These are phyloP conservation scores for Sordariomycetes sp. DNA, from an alignment of 2,329 filamentous ascomycete species.

Conservation along the genomic window DNA sequence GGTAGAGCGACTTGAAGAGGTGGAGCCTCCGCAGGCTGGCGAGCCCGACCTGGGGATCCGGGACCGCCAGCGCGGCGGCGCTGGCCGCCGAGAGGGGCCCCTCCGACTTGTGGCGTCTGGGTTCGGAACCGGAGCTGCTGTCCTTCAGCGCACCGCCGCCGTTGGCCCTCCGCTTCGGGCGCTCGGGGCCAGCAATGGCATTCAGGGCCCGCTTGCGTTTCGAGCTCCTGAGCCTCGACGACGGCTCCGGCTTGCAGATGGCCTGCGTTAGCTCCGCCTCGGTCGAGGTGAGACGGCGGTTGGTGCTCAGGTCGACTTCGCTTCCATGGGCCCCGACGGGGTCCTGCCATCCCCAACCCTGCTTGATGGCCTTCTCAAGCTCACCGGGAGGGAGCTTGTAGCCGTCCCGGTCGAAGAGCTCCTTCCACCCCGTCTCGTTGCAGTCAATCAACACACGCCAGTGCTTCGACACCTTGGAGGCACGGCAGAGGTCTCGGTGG, in stretches of 20 bases:
- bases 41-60: constrained; percentile 69
- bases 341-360: constrained; percentile 98
- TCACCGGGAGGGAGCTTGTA: constrained; percentile 70
- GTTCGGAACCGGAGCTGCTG: constrained; percentile 21
- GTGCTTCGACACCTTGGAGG: constrained; percentile 84
- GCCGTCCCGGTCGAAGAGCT: constrained; percentile 73
- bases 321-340: constrained; percentile 61
- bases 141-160: constrained; percentile 28
- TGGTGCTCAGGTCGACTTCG: constrained; percentile 65
- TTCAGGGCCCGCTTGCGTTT: constrained; percentile 43
- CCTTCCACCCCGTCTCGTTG: constrained; percentile 93
- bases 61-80: constrained; percentile 69
- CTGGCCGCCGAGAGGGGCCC: constrained; percentile 79
- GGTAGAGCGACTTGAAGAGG: constrained; percentile 92
- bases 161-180: constrained; percentile 39
- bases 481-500: constrained; percentile 71
- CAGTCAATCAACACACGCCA: constrained; percentile 87
- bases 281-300: constrained; percentile 34
- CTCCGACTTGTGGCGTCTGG: constrained; percentile 48
- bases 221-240: constrained; percentile 31
- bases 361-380: constrained; percentile 68
- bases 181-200: constrained; percentile 28
- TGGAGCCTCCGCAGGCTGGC: constrained; percentile 71
- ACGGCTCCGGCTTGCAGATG: constrained; percentile 23
- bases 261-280: constrained; percentile 35